A percentile compares a stretch with the other conserved stretches of the same genome.
Conservation (phyloP, 2,329 filamentous ascomycete species). For the Zasmidium angulare region DNA sequence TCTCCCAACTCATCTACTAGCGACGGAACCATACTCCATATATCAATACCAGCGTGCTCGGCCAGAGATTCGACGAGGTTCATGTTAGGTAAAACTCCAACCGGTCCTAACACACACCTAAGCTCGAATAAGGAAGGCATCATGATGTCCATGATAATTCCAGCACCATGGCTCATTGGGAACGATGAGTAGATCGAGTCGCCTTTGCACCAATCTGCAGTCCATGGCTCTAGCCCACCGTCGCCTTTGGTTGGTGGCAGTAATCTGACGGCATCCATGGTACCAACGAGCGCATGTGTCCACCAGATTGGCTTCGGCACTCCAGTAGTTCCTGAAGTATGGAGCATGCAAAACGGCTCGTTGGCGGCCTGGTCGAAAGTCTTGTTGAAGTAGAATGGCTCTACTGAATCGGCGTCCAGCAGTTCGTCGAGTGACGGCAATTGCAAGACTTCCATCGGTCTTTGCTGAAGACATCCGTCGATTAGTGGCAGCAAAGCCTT, state of each 20-base stretch:
- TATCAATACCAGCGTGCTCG: neutral
- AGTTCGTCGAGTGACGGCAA: slow-evolving; percentile 7
- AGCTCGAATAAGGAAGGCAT: neutral
- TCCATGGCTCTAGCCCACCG: neutral
- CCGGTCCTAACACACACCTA: neutral
- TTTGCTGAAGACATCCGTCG: neutral
- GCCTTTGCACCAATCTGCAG: neutral
- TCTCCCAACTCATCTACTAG: neutral
- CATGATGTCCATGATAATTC: neutral
- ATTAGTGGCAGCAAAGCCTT: neutral
- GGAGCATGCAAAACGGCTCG: slow-evolving; percentile 11
- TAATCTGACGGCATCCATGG: slow-evolving; percentile 3
- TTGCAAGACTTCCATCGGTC: neutral
- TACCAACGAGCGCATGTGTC: slow-evolving; percentile 6
- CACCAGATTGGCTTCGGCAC: slow-evolving; percentile 10
- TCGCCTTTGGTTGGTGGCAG: neutral
- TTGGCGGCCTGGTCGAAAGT: neutral
- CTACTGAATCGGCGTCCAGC: neutral
- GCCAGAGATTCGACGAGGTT: neutral
- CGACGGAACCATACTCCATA: neutral
- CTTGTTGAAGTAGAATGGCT: neutral
- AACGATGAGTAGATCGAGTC: neutral
- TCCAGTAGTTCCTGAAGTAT: slow-evolving; percentile 19
- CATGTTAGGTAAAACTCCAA: neutral
- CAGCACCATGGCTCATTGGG: neutral